These are phyloP conservation scores for Ophiostoma montium DNA, from an alignment of 2,329 filamentous ascomycete genomes.

Conservation along the genomic window DNA sequence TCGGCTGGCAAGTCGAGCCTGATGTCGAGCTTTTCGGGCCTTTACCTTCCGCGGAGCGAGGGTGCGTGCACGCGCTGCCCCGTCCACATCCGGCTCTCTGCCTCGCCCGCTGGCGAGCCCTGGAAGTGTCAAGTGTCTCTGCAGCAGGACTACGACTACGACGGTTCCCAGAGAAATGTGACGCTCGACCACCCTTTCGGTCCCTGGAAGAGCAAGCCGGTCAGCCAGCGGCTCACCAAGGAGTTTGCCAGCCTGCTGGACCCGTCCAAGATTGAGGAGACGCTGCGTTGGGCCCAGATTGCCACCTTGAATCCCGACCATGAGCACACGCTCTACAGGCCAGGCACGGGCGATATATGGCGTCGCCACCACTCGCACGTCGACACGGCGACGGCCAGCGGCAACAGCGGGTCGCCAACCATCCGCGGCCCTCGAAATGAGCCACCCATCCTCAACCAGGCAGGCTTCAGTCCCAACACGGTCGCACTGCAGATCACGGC, in stretches of 20 bases:
- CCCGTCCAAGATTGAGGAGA: constrained; percentile 48
- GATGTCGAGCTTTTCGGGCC: constrained; percentile 51
- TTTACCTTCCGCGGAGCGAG: constrained; percentile 55
- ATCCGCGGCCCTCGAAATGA: background rate
- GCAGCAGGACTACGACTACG: constrained; percentile 41
- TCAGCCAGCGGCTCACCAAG: constrained; percentile 24
- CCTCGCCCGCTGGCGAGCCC: constrained; percentile 25
- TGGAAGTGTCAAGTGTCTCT: constrained; percentile 60
- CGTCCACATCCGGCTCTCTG: constrained; percentile 59
- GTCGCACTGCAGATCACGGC: constrained; percentile 64
- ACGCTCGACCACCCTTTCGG: constrained; percentile 41
- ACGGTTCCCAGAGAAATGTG: constrained; percentile 18
- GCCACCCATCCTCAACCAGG: constrained; percentile 25
- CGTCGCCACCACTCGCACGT: constrained; percentile 3
- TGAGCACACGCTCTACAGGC: constrained; percentile 38
- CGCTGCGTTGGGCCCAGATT: constrained; percentile 60
- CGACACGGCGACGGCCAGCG: constrained; percentile 13
- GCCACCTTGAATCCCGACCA: constrained; percentile 57
- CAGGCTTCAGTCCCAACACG: constrained; percentile 71
- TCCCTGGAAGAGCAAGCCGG: constrained; percentile 44
- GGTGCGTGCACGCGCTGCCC: constrained; percentile 72
- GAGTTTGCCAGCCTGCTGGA: constrained; percentile 52
- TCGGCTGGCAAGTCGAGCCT: constrained; percentile 66
- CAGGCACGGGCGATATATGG: constrained; percentile 20
- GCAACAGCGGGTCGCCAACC: constrained; percentile 15